Conservation (phyloP, 768 basidiomycete species). For the Podaxis pistillaris region DNA sequence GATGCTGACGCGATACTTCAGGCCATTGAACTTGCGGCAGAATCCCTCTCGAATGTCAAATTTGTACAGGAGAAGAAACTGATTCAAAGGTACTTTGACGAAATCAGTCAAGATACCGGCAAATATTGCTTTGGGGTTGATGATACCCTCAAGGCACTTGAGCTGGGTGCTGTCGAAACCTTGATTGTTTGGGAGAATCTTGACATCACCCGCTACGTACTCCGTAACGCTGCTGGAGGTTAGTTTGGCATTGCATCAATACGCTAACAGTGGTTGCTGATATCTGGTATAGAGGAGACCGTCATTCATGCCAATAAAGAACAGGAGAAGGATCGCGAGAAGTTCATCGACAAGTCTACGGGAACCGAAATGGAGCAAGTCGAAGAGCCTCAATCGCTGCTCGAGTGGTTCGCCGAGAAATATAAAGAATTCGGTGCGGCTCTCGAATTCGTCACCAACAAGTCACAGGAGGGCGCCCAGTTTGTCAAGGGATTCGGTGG, state of each 20-base stretch:
- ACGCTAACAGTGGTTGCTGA: neutral
- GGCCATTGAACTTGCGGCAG: slow-evolving; percentile 97
- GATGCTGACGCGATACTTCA: slow-evolving; percentile 26
- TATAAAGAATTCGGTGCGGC: slow-evolving; percentile 97
- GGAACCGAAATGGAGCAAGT: slow-evolving; percentile 93
- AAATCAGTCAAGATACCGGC: slow-evolving; percentile 96
- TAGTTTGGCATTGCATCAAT: slow-evolving; percentile 15
- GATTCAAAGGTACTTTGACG: slow-evolving; percentile 98
- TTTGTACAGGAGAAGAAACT: slow-evolving; percentile 99
- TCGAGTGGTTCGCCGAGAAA: slow-evolving; percentile 99
- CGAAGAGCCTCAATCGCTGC: slow-evolving; percentile 76
- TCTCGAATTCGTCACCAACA: slow-evolving; percentile 94
- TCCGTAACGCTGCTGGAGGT: slow-evolving; percentile 94
- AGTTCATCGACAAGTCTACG: slow-evolving; percentile 94
- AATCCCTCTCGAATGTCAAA: slow-evolving; percentile 96
- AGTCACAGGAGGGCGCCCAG: slow-evolving; percentile 95
- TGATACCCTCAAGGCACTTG: slow-evolving; percentile 94
- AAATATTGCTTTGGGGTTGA: slow-evolving; percentile 98
- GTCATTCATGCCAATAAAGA: slow-evolving; percentile 77
- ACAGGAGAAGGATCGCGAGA: slow-evolving; percentile 90
- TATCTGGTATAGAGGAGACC: slow-evolving; percentile 62
- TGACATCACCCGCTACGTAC: slow-evolving; percentile 82
- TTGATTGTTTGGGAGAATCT: slow-evolving; percentile 98
- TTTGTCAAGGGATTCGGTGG: slow-evolving; percentile 99
- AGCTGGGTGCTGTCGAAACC: slow-evolving; percentile 95